phyloP scores from a whole-genome alignment of 2,329 filamentous ascomycete genomes.

The Diaporthe helianthi region DNA sequence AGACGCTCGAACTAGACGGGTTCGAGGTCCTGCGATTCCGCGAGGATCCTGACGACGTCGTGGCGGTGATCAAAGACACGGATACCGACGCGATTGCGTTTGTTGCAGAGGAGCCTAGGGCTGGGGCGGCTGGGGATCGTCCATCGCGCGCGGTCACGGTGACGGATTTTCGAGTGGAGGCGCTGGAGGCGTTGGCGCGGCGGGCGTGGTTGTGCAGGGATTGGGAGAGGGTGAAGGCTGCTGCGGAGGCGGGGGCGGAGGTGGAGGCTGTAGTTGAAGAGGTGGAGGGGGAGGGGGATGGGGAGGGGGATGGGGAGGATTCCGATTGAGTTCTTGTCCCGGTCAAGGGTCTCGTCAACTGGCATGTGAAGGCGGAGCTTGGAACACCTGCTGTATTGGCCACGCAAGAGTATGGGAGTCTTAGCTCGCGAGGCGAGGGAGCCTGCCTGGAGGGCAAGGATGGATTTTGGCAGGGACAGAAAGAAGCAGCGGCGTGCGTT shows the following conservation, averaged over 20 bases:
- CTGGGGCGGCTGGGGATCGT: accelerated
- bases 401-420: too few relatives aligned
- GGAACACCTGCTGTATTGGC: too few relatives aligned
- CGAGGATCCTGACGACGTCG: not conserved
- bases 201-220: not conserved
- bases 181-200: not conserved
- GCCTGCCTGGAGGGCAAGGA: too few relatives aligned
- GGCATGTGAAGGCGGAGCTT: too few relatives aligned
- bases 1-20: not conserved
- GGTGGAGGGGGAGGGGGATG: too few relatives aligned
- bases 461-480: too few relatives aligned
- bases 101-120: not conserved
- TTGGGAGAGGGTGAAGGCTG: not conserved
- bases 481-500: too few relatives aligned
- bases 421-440: too few relatives aligned
- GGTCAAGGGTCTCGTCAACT: not conserved
- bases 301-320: too few relatives aligned
- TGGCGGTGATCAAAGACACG: not conserved
- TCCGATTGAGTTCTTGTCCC: not conserved
- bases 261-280: not conserved
- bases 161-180: not conserved
- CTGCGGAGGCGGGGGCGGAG: not conserved
- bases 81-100: not conserved
- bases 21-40: not conserved
- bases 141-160: not conserved